Evolutionary conservation across 495 filamentous ascomycete species (phyloP).

Genomic region (Penicillium verhagenii): DNA sequence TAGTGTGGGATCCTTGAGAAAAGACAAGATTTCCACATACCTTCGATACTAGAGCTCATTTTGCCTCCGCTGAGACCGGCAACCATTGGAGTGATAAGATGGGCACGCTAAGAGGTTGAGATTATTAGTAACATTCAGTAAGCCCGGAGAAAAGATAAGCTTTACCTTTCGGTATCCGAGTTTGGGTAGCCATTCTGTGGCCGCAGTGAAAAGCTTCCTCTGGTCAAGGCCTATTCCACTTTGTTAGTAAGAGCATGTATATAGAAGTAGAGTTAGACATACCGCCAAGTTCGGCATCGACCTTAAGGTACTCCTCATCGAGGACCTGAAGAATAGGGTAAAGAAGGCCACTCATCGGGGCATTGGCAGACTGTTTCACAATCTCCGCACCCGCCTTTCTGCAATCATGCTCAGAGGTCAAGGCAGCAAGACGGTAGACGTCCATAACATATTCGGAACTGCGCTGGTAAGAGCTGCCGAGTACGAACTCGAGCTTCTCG

Average conservation of each 20-base stretch:
- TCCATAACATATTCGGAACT: conserved; percentile 41
- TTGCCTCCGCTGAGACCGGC: conserved; percentile 82
- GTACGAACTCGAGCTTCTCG: conserved; percentile 77
- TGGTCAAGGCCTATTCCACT: conserved; percentile 40
- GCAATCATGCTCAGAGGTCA: conserved; percentile 51
- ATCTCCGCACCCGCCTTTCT: conserved; percentile 89
- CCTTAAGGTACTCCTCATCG: conserved; percentile 85
- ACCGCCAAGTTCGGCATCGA: conserved; percentile 72
- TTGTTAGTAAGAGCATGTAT: neutral
- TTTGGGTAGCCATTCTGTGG: conserved; percentile 52
- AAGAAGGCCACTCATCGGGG: conserved; percentile 73
- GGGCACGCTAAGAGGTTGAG: conserved; percentile 54
- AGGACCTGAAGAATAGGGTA: conserved; percentile 77
- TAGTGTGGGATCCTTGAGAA: neutral
- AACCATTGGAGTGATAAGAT: conserved; percentile 87
- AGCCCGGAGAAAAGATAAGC: neutral
- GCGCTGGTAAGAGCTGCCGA: conserved; percentile 79
- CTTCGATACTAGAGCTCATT: conserved; percentile 36
- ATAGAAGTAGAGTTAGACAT: conserved; percentile 1
- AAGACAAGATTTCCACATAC: conserved; percentile 9
- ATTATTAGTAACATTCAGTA: neutral
- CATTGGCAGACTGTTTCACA: conserved; percentile 82
- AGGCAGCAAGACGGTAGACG: conserved; percentile 41
- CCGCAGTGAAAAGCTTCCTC: conserved; percentile 85
- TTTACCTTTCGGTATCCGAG: conserved; percentile 48